phyloP scores from a whole-genome alignment of 2,329 filamentous ascomycete genomes.

The Colletotrichum somersetense region DNA sequence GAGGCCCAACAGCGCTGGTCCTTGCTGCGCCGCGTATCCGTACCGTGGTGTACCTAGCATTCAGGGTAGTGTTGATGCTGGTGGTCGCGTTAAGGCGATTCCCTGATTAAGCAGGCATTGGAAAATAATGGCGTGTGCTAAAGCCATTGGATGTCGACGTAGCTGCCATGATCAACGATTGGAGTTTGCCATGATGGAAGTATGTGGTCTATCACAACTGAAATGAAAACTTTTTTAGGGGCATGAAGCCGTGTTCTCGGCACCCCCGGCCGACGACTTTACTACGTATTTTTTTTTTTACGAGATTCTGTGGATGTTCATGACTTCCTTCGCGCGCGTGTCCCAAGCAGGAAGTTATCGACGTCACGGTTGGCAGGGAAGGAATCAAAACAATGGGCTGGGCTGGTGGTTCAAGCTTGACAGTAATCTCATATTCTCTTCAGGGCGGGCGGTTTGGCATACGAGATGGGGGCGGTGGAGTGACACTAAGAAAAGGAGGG shows the following conservation, averaged over 20 bases:
- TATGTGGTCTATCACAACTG: background rate
- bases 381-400: slow-evolving; percentile 13
- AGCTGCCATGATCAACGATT: background rate
- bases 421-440: slow-evolving; percentile 39
- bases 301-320: slow-evolving; percentile 18
- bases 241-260: background rate
- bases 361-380: slow-evolving; percentile 23
- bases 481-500: slow-evolving; percentile 18
- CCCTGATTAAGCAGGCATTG: slow-evolving; percentile 11
- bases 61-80: slow-evolving; percentile 1
- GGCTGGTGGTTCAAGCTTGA: slow-evolving; percentile 26
- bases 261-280: slow-evolving; percentile 9
- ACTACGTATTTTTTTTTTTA: slow-evolving; percentile 1
- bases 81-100: slow-evolving; percentile 11
- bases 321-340: slow-evolving; percentile 25
- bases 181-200: background rate
- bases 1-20: slow-evolving; percentile 15
- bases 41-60: background rate
- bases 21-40: background rate
- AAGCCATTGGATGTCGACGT: background rate
- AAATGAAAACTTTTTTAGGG: slow-evolving; percentile 7
- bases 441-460: slow-evolving; percentile 32
- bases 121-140: background rate
- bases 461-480: slow-evolving; percentile 41
- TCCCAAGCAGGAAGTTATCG: slow-evolving; percentile 21